These are phyloP conservation scores for Chalciporus chontae DNA, from an alignment of 768 basidiomycete species.

Conservation along the genomic window DNA sequence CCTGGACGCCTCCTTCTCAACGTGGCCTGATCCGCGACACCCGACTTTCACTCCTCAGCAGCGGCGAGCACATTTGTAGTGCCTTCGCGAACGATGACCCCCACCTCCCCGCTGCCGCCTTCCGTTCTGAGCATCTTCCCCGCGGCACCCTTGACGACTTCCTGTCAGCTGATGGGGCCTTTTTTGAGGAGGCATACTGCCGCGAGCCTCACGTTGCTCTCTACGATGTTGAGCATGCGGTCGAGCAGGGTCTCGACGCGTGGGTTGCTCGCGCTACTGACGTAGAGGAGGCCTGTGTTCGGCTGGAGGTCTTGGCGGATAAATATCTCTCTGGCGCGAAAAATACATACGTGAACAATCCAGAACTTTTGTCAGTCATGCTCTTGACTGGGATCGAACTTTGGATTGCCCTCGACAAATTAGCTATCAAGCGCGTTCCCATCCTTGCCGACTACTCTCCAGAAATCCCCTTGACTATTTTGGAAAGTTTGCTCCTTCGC, in stretches of 20 bases:
- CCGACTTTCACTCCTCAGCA: conserved; percentile 29
- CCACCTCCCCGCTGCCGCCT: conserved; percentile 6
- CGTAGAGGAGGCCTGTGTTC: conserved; percentile 6
- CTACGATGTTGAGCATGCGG: conserved; percentile 35
- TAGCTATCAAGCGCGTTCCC: conserved; percentile 19
- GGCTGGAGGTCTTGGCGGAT: conserved; percentile 20
- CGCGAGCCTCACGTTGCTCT: conserved; percentile 18
- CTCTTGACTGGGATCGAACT: conserved; percentile 35
- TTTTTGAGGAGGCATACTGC: conserved; percentile 1
- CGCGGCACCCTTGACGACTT: conserved; percentile 13
- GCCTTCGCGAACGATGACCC: conserved; percentile 8
- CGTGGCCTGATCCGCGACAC: conserved; percentile 24
- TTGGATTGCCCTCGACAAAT: conserved; percentile 32
- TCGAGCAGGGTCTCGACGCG: conserved; percentile 29
- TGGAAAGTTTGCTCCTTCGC: conserved; percentile 26
- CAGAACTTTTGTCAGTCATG: conserved; percentile 38
- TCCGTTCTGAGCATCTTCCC: not conserved
- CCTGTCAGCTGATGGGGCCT: conserved; percentile 7
- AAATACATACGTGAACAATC: conserved; percentile 23
- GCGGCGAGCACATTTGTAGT: conserved; percentile 25
- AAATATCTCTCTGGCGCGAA: conserved; percentile 24
- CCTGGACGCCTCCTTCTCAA: conserved; percentile 21
- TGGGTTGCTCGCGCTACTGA: conserved; percentile 25
- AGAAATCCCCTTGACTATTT: conserved; percentile 18
- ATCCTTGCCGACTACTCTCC: conserved; percentile 31